Conservation (phyloP, 768 basidiomycete genomes). For the Pulveroboletus sp. region DNA sequence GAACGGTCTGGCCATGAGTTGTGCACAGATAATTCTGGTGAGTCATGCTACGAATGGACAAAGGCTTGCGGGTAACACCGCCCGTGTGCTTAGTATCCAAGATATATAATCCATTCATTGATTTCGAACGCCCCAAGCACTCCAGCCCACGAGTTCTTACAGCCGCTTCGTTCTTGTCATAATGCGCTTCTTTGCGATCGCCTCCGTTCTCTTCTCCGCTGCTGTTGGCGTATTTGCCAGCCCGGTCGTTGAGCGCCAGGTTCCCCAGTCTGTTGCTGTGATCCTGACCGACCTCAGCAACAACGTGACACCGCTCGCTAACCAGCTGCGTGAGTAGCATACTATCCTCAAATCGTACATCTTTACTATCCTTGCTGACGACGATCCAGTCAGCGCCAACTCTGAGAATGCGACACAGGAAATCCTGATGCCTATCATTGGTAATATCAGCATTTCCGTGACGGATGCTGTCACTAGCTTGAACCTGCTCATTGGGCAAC, state of each 20-base stretch:
- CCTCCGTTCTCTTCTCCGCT: too few species aligned
- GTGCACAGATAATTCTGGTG: too few species aligned
- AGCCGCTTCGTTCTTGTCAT: too few species aligned
- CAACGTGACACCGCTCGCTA: slow-evolving; percentile 1
- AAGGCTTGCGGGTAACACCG: too few species aligned
- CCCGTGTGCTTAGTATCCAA: too few species aligned
- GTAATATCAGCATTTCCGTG: slow-evolving; percentile 5
- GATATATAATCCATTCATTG: too few species aligned
- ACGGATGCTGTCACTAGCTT: slow-evolving; percentile 1
- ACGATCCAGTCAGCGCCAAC: slow-evolving; percentile 7
- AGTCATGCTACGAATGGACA: too few species aligned
- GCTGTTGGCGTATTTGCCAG: background rate
- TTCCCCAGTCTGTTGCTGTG: background rate
- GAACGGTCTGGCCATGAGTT: too few species aligned
- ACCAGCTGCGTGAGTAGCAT: slow-evolving; percentile 6
- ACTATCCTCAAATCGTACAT: too few species aligned
- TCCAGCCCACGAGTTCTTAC: too few species aligned
- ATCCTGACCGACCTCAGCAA: background rate
- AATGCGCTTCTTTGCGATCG: too few species aligned
- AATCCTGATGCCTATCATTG: slow-evolving; percentile 1
- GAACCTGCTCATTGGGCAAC: slow-evolving; percentile 6
- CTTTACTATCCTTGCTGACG: background rate
- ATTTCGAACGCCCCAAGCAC: too few species aligned
- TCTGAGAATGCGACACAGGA: slow-evolving; percentile 6
- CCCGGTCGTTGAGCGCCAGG: slow-evolving; percentile 5